phyloP scores from a whole-genome alignment of 371 early-diverging fungal genomes.

The Rhizopus delemar region DNA sequence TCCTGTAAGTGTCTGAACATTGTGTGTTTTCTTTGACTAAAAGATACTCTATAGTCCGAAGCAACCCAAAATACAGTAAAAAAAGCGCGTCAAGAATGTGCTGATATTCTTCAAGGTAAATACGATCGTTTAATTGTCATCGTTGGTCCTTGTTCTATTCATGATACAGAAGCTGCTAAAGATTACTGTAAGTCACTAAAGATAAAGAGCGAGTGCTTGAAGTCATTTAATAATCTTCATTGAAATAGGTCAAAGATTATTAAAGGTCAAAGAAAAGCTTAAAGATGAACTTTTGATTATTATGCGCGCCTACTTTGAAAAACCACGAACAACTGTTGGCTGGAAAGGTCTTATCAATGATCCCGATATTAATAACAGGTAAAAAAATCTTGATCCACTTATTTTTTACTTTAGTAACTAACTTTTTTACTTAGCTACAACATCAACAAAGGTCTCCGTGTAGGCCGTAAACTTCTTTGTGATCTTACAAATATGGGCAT shows the following conservation, averaged over 20 bases:
- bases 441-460: slow-evolving; percentile 89
- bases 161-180: slow-evolving; percentile 79
- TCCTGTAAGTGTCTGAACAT: slow-evolving; percentile 39
- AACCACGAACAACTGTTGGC: slow-evolving; percentile 92
- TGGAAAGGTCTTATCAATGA: slow-evolving; percentile 96
- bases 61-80: slow-evolving; percentile 52
- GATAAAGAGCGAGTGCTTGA: too few relatives aligned
- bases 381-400: slow-evolving; percentile 5
- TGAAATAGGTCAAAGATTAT: slow-evolving; percentile 52
- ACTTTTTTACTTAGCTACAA: slow-evolving; percentile 53
- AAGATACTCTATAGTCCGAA: slow-evolving; percentile 12
- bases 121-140: slow-evolving; percentile 87
- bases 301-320: slow-evolving; percentile 95
- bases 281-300: slow-evolving; percentile 74
- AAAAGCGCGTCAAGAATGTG: slow-evolving; percentile 62
- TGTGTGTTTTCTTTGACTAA: not conserved
- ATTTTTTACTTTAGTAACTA: not conserved
- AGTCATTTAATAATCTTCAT: not conserved
- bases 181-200: slow-evolving; percentile 63
- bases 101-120: slow-evolving; percentile 73
- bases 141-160: slow-evolving; percentile 95
- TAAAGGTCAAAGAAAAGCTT: slow-evolving; percentile 57
- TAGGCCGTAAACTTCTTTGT: slow-evolving; percentile 79
- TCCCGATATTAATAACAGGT: slow-evolving; percentile 79
- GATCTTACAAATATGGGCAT: slow-evolving; percentile 79